Percentiles rank a stretch among this genome's conserved stretches.
phyloP scores from a whole-genome alignment of 225 moss, liverwort and hornwort species.

The Thuidium tamariscinum region DNA sequence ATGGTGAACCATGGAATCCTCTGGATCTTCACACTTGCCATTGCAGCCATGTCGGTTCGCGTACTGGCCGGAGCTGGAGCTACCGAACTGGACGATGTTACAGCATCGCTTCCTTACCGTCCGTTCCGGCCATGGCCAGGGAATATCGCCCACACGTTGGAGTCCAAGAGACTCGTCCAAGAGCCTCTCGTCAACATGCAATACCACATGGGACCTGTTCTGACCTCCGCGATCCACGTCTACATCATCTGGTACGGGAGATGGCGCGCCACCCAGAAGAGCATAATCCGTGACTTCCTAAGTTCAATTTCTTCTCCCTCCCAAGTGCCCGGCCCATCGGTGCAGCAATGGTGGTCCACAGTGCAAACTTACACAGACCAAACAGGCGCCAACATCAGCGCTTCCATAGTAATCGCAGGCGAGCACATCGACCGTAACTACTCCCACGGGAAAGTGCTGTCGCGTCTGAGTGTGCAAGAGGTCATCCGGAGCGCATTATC shows the following conservation, averaged over 20 bases:
- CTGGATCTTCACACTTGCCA: neutral
- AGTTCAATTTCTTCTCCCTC: constrained; percentile 22
- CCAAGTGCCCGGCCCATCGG: constrained; percentile 16
- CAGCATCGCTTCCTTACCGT: neutral
- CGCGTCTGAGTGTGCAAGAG: constrained; percentile 40
- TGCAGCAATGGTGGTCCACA: constrained; percentile 49
- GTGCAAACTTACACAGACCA: constrained; percentile 49
- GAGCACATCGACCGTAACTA: constrained; percentile 32
- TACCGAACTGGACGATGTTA: neutral
- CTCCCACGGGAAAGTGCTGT: constrained; percentile 28
- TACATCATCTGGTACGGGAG: constrained; percentile 52
- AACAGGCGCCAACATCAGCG: constrained; percentile 49
- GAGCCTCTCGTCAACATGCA: constrained; percentile 30
- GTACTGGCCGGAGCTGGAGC: neutral
- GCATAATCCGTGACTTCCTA: constrained; percentile 41
- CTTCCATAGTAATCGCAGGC: constrained; percentile 22
- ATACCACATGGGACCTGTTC: constrained; percentile 56
- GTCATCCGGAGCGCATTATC: constrained; percentile 27
- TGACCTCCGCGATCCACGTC: constrained; percentile 44
- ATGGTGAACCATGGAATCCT: constrained; percentile 3
- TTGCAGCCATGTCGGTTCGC: neutral
- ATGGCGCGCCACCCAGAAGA: constrained; percentile 26
- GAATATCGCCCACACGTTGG: neutral
- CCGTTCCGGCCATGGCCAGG: constrained; percentile 42
- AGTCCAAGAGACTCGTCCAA: constrained; percentile 27